Percentiles rank a stretch among this genome's conserved stretches.
Conservation (phyloP, 305 asterid genomes). For the Solanum aculeatissimum region DNA sequence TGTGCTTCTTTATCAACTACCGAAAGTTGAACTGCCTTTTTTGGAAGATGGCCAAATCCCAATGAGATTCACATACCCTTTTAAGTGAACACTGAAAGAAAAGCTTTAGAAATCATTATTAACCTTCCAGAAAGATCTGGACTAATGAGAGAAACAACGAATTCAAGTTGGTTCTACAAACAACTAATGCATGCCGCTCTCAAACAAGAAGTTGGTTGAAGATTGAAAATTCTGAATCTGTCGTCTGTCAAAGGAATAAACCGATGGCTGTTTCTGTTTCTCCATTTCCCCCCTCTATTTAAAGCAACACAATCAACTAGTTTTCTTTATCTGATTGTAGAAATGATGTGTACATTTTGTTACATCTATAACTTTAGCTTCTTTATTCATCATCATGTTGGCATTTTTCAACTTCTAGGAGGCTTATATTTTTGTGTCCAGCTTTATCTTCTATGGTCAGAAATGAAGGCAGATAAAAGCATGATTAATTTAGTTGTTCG, state of each 20-base stretch:
- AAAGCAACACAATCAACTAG: neutral
- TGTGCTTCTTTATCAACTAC: neutral
- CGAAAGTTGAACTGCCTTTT: neutral
- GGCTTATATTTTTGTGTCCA: neutral
- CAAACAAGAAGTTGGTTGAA: neutral
- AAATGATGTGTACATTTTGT: neutral
- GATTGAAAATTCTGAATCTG: neutral
- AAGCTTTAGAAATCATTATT: neutral
- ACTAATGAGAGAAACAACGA: neutral
- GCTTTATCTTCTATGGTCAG: neutral
- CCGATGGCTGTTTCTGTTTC: neutral
- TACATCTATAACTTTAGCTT: neutral
- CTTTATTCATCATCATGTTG: neutral
- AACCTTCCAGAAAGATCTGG: neutral
- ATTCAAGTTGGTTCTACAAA: neutral
- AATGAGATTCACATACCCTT: neutral
- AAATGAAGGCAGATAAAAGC: neutral
- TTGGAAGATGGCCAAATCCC: neutral
- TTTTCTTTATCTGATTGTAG: neutral
- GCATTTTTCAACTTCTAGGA: neutral
- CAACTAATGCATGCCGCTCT: neutral
- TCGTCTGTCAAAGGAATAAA: neutral
- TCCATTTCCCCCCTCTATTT: neutral
- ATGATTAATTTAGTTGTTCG: neutral
- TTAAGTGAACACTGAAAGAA: neutral